These are phyloP conservation scores for Melampsora abietis-canadensis DNA, from an alignment of 1,284 basidiomycete species.

Conservation along the genomic window DNA sequence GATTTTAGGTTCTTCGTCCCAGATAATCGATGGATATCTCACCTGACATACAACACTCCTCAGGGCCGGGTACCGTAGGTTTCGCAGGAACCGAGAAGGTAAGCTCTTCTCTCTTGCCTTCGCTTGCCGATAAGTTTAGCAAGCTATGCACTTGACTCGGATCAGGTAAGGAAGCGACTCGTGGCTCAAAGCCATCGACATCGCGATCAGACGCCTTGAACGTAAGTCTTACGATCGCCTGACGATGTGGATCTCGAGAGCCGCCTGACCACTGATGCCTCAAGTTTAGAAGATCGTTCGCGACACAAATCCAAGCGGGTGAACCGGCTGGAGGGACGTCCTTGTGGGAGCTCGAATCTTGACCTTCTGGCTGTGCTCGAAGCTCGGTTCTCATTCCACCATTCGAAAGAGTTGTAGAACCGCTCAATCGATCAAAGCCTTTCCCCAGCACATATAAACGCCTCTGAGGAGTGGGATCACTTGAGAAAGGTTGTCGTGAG, in stretches of 20 bases:
- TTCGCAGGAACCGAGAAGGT: background rate
- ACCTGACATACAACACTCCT: conserved; percentile 6
- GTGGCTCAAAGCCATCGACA: background rate
- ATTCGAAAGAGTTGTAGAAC: background rate
- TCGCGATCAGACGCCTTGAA: background rate
- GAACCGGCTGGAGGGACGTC: background rate
- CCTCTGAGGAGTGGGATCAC: too few species aligned
- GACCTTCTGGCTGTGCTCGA: background rate
- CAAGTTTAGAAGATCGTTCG: background rate
- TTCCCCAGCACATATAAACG: too few species aligned
- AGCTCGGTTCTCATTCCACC: background rate
- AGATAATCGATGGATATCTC: background rate
- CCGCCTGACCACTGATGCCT: background rate
- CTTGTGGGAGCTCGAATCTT: background rate
- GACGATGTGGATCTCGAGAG: background rate
- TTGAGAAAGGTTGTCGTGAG: too few species aligned
- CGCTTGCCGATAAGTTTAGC: background rate
- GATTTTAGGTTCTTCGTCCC: too few species aligned
- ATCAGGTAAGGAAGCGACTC: background rate
- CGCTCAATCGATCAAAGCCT: background rate
- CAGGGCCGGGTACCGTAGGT: background rate
- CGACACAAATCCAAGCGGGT: background rate
- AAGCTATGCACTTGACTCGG: background rate
- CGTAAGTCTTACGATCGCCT: background rate
- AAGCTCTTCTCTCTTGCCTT: background rate